Base-by-base conservation (phyloP, 2,329 filamentous ascomycete genomes). In the Fusarium oxysporum region DNA sequence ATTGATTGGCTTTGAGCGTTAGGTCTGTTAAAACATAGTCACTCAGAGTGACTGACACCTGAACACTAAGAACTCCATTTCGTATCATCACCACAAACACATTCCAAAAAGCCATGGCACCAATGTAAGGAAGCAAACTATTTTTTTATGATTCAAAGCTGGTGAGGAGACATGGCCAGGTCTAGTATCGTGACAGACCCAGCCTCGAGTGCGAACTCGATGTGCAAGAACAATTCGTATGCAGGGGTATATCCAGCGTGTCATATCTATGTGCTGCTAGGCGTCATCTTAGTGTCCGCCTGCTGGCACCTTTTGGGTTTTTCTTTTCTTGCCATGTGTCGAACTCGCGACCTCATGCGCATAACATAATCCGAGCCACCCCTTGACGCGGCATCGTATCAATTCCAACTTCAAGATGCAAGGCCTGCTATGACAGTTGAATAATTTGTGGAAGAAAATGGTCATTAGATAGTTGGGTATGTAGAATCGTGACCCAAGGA, bases 231-330 rank as follows among this genome's bases (percentile, higher is more conserved):
- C 72, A 66, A 70, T 76, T 77, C 75, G 72, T 77, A 76, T 76
- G 76, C 70, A 76, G 72, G 75, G 76, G 76, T 77, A 77, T 77
- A 77, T 77, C 76, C 76, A 77, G 76, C 76, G 74, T 77, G 67
- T 77, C 76, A 76, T 77, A 74, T 77, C 76, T 77, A 77, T 76
- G 75, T 76, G 76, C 74, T 70, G 67, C 66, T 57, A 74, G 74
- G 75, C 75, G 68, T 75, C 64, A 67, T 74, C 50, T 62, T 75
- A 59, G 71, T 63, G 47, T 72, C 70, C 50, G 68, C 75, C 75
- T 73, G 67, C 68, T 70, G 54, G 73, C 75, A 77, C 75, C 54
- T 71, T 70, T 67, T 61, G 40, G 35, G 37, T 71, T 65, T 68
- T 68, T 62, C 40, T 67, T 50, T 72, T 68, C 54, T 65, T 67